Percentiles rank a stretch among this genome's conserved stretches.
Conservation (phyloP, 2,329 filamentous ascomycete genomes). For the Sarocladiaceae sp. region DNA sequence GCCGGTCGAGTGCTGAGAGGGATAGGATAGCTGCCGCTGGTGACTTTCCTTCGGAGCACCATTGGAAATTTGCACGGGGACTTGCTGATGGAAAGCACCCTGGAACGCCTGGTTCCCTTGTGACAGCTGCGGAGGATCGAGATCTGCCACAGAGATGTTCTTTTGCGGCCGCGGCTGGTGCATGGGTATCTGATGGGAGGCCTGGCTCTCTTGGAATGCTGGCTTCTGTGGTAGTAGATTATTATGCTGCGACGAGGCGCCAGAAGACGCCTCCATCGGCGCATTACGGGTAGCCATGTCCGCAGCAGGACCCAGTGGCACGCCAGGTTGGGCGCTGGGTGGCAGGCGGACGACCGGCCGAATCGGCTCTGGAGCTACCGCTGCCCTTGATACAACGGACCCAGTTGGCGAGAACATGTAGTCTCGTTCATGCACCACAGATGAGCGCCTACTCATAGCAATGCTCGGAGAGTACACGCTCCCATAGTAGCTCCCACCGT, state of each 20-base stretch:
- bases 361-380: constrained; percentile 54
- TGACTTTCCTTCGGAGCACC: constrained; percentile 57
- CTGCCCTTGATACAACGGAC: constrained; percentile 68
- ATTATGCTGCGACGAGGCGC: constrained; percentile 48
- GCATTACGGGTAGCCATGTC: neutral
- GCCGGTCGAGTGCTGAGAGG: constrained; percentile 65
- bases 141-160: constrained; percentile 85
- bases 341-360: constrained; percentile 82
- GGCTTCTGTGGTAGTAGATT: constrained; percentile 57
- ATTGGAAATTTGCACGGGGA: constrained; percentile 69
- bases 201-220: constrained; percentile 50
- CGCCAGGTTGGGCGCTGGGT: constrained; percentile 44
- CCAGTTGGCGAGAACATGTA: constrained; percentile 76
- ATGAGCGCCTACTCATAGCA: constrained; percentile 84
- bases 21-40: constrained; percentile 63
- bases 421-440: constrained; percentile 61
- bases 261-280: neutral
- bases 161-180: constrained; percentile 95
- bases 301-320: neutral
- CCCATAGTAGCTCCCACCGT: constrained; percentile 64
- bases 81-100: constrained; percentile 90
- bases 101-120: constrained; percentile 71
- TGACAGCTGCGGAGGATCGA: constrained; percentile 71
- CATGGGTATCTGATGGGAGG: constrained; percentile 60
- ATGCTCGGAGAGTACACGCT: constrained; percentile 84